phyloP scores from a whole-genome alignment of 345 rosid species.

The Brassica juncea region DNA sequence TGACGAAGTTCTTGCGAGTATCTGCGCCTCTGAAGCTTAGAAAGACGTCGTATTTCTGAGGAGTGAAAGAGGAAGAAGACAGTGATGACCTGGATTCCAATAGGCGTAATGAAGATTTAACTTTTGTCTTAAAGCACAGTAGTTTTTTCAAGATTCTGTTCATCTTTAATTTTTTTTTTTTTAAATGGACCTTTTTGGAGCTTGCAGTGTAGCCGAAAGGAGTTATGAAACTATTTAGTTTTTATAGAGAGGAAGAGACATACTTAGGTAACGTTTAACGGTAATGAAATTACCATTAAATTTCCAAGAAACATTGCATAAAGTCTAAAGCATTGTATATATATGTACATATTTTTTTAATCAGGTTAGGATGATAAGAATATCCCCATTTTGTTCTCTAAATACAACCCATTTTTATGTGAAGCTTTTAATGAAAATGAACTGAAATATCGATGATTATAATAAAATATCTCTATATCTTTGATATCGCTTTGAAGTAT shows the following conservation, averaged over 20 bases:
- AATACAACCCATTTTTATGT: background rate
- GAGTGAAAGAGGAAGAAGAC: slow-evolving; percentile 15
- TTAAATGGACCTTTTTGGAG: background rate
- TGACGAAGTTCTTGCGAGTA: slow-evolving; percentile 37
- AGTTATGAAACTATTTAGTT: background rate
- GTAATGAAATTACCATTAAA: background rate
- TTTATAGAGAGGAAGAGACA: background rate
- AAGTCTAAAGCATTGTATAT: background rate
- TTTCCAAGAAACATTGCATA: background rate
- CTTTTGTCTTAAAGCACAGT: background rate
- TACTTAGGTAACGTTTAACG: background rate
- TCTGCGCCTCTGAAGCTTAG: slow-evolving; percentile 43
- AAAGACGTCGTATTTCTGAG: slow-evolving; percentile 30
- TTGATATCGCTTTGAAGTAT: background rate
- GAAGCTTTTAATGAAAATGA: background rate
- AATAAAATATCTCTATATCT: background rate
- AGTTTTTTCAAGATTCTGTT: background rate
- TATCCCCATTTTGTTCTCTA: background rate
- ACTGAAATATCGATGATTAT: background rate
- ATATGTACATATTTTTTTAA: background rate
- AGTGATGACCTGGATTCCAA: background rate
- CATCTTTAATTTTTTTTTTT: background rate
- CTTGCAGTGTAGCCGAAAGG: background rate
- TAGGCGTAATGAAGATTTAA: background rate
- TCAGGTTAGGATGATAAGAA: background rate